Conservation (phyloP, 2,329 filamentous ascomycete species). For the Fusarium incarnatum region DNA sequence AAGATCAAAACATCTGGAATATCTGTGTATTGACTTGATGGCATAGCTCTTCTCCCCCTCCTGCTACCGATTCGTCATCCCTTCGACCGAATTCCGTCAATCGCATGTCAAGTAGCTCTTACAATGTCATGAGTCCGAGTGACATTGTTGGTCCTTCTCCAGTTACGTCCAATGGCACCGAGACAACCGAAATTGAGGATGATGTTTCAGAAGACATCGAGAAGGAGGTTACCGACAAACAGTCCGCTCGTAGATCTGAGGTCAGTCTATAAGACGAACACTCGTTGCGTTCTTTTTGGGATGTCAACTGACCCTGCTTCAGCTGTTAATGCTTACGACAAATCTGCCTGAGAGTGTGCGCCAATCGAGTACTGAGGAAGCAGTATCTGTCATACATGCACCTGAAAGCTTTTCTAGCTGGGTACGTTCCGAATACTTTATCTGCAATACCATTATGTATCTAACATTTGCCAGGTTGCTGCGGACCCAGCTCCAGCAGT, state of each 20-base stretch:
- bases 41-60: conserved; percentile 53
- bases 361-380: conserved; percentile 76
- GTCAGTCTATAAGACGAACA: conserved; percentile 35
- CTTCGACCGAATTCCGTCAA: conserved; percentile 65
- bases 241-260: conserved; percentile 47
- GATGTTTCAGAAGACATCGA: conserved; percentile 73
- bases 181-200: conserved; percentile 86
- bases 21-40: conserved; percentile 18
- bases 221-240: conserved; percentile 33
- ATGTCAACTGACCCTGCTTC: conserved; percentile 27
- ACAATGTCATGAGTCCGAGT: conserved; percentile 71
- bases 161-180: conserved; percentile 86
- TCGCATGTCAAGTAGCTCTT: conserved; percentile 59
- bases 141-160: conserved; percentile 84
- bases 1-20: background rate
- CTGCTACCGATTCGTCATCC: conserved; percentile 57
- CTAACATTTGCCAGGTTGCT: conserved; percentile 55
- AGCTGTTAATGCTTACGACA: conserved; percentile 67
- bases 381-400: conserved; percentile 91
- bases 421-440: conserved; percentile 61
- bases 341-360: conserved; percentile 68
- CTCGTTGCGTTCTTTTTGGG: background rate
- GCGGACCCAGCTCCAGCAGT: conserved; percentile 41
- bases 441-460: background rate
- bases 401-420: conserved; percentile 85